Conservation (phyloP, 352 stramenopile species). For the Pythium inflatum region DNA sequence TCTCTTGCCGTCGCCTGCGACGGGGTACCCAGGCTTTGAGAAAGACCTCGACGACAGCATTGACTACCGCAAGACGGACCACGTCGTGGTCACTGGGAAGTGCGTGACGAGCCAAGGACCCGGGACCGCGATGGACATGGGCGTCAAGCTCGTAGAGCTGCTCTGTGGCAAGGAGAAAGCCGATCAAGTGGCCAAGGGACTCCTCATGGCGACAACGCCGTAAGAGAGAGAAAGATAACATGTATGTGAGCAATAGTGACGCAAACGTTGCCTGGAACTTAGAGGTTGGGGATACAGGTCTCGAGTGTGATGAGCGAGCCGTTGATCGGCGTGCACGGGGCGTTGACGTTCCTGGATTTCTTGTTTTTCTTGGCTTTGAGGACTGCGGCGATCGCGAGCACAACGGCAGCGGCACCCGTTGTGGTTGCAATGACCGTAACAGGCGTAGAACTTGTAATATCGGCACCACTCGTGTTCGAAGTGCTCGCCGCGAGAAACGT, state of each 20-base stretch:
- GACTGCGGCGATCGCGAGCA: neutral
- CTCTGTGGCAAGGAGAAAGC: constrained; percentile 69
- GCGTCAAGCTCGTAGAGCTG: constrained; percentile 80
- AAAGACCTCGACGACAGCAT: constrained; percentile 53
- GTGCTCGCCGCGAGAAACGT: neutral
- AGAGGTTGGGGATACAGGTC: constrained; percentile 6
- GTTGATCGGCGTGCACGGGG: constrained; percentile 3
- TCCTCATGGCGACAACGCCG: constrained; percentile 43
- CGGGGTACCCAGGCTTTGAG: constrained; percentile 75
- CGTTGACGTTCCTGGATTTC: neutral
- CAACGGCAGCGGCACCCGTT: neutral
- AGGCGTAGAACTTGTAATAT: too few species aligned
- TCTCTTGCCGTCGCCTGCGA: constrained; percentile 54
- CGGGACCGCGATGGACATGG: constrained; percentile 82
- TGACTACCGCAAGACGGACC: constrained; percentile 50
- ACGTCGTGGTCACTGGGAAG: constrained; percentile 71
- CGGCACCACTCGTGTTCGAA: neutral
- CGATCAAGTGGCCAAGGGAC: constrained; percentile 55
- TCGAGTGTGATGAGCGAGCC: constrained; percentile 8
- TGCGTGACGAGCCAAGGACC: constrained; percentile 82
- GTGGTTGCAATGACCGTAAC: too few species aligned
- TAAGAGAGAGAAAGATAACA: neutral
- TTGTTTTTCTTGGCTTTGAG: neutral
- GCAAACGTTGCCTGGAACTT: neutral
- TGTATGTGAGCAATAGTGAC: neutral